Evolutionary conservation across 2,329 filamentous ascomycete genomes (phyloP), one percentile per base, ranked within the genome.

Genomic region (Cladophialophora psammophila): DNA sequence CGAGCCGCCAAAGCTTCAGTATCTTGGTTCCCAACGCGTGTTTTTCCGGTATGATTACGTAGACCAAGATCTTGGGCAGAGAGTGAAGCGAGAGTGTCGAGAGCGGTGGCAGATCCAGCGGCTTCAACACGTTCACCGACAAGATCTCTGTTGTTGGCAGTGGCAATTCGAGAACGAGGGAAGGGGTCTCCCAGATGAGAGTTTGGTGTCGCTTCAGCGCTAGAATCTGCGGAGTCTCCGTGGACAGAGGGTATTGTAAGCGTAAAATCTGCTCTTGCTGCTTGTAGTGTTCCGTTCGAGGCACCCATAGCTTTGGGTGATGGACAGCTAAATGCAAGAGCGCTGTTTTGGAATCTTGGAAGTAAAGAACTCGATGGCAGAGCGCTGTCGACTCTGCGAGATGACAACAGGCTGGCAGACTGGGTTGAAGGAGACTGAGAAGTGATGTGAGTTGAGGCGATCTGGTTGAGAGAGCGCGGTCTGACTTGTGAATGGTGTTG

Each of bases 331-430:
- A 52, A 36, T n/a, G 9, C 7, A 48, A 59, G 53, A 26, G 36
- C 26, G 32, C n/a, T 56, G 34, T 52, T 36, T 18, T 18, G 40
- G 10, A 31, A 35, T 45, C 40, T 48, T 20, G 63, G 63, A n/a
- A 66, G 56, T 52, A 66, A 60, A n/a, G 66, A 60, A 60, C 66
- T 69, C 31, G 66, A 69, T 7, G 60, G 58, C 31, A 69, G 48
- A 34, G 56, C 38, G 32, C 36, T 26, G 48, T 63, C 32, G 15
- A 54, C 36, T 15, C n/a, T 10, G 9, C 38, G 57, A 42, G 57
- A 56, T 45, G 38, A 48, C 13, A 20, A 52, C 20, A 32, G 35
- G 13, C 31, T 26, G 10, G 58, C 31, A 18, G 32, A 54, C 32
- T 15, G 48, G 6, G 15, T 31, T 20, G 63, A 57, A 55, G 3